Percentiles rank a stretch among this genome's conserved stretches.
These are phyloP conservation scores for Ustilago lituana DNA, from an alignment of 1,284 basidiomycete species.

Conservation along the genomic window DNA sequence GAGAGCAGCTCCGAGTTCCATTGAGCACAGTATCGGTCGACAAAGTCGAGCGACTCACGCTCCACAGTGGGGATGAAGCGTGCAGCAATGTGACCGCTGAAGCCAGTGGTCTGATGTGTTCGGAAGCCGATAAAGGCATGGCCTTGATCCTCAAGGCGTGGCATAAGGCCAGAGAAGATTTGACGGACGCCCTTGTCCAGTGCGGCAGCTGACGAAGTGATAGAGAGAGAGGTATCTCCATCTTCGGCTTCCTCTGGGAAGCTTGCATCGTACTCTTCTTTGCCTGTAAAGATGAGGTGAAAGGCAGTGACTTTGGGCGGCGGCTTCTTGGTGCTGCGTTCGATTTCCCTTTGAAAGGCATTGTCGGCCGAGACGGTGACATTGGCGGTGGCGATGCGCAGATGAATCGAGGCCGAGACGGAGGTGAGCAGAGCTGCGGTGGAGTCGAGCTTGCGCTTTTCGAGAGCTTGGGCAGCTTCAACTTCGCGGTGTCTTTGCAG, in stretches of 20 bases:
- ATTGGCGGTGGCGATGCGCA: slow-evolving; percentile 85
- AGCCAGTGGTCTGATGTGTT: slow-evolving; percentile 90
- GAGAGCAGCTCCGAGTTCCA: slow-evolving; percentile 62
- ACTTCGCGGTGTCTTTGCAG: slow-evolving; percentile 21
- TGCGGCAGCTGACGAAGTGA: slow-evolving; percentile 85
- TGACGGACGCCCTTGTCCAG: slow-evolving; percentile 50
- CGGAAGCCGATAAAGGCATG: slow-evolving; percentile 68
- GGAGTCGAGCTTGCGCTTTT: slow-evolving; percentile 18
- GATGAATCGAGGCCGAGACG: slow-evolving; percentile 74
- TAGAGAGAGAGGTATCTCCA: slow-evolving; percentile 58
- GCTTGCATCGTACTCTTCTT: slow-evolving; percentile 82
- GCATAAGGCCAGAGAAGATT: slow-evolving; percentile 67
- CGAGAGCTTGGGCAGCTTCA: slow-evolving; percentile 19
- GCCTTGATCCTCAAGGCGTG: slow-evolving; percentile 60
- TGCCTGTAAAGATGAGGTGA: slow-evolving; percentile 89
- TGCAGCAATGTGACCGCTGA: slow-evolving; percentile 88
- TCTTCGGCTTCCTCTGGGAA: slow-evolving; percentile 70
- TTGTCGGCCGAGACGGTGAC: slow-evolving; percentile 79
- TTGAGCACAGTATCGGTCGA: slow-evolving; percentile 66
- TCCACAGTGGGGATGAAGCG: slow-evolving; percentile 97
- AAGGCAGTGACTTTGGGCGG: slow-evolving; percentile 82
- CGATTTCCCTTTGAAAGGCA: slow-evolving; percentile 80
- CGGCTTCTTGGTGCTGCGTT: slow-evolving; percentile 93
- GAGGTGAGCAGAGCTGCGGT: slow-evolving; percentile 43
- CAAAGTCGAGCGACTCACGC: slow-evolving; percentile 85